Base-by-base conservation (phyloP, 441 rosid genomes). In the Dalechampia spathulata region DNA sequence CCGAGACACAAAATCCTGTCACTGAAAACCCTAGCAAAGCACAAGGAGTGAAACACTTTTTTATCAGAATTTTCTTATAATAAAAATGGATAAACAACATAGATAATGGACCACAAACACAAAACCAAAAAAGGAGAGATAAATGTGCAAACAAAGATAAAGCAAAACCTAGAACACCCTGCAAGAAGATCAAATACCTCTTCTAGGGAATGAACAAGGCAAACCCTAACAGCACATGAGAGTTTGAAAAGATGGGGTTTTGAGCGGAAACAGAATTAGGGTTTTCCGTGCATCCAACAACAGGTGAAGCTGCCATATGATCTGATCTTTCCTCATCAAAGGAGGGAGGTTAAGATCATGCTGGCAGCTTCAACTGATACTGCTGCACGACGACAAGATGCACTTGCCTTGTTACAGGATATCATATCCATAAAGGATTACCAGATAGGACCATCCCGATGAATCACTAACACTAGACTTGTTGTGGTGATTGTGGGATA, bases 341-440 rank as follows among this genome's bases (percentile, higher is more conserved):
- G 53, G 62, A 71, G 68, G 69, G 26, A 77, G 47, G 77, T 65
- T 81, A 61, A 93, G 99, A 93, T 93, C 99, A 93, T 87, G 99
- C 99, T 93, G 97, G 99, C 99, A 93, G 99, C 99, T 93, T 93
- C 93, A 93, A 72, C 97, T 72, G 96, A 72, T 79, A 78, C 53
- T 67, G 75, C 75, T 66, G 78, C 93, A 72, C 90, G 82, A 70
- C 58, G 47, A 60, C 43, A 52, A 32, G 28, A 40, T 28, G 45
- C 39, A 11, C 26, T 4, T 30, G 26, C 32, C 20, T 49, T 13
- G n/a, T 7, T 14, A 15, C 17, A 32, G 22, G 16, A 6, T 11
- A 20, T 9, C 15, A 15, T 10, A 45, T 36, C 43, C 16, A 30
- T 14, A 37, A 19, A 44, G 36, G 40, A 12, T n/a, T 30, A 3